Base-by-base conservation (phyloP, 768 basidiomycete genomes). In the Boletus subcaerulescens region DNA sequence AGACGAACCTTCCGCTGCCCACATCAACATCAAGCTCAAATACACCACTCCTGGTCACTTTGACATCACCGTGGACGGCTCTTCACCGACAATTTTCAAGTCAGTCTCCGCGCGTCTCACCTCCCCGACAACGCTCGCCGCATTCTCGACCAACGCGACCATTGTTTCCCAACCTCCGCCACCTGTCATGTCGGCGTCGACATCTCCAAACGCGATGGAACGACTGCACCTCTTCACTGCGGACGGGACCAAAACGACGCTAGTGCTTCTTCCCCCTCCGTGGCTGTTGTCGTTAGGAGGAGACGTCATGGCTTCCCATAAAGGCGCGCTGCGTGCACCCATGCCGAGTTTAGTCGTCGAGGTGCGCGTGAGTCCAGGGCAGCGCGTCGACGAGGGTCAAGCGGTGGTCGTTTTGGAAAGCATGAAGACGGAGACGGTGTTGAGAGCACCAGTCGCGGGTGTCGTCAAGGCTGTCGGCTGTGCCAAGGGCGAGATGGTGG, bases 281-380 rank as follows among this genome's bases (percentile, higher is more conserved):
- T 93, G 89, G 88, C 71, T 87, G 35, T 68, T 83, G 36, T 82
- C 84, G 3, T 73, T 90, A 10, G 84, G 82, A n/a, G 81, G 78
- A 4, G 85, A 86, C 52, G 71, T 80, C 12, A 65, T 82, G 17
- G 74, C 71, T 29, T 77, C 80, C 7, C 76, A 77, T 22, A 84
- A 83, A 63, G 85, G 89, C 6, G 82, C 83, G 15, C 68, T 93
- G 60, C 80, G 83, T 55, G 89, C 91, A 5, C 93, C 94, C 14
- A 93, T 93, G 90, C 93, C 93, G n/a, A 91, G 91, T 68, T 78
- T 93, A 47, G 87, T 97, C 2, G 93, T 97, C 5, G 92, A 96
- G 51, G 87, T 97, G 48, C 80, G 80, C 17, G 93, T 95, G 33
- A 78, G 77, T 55, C 75, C 81, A 2, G 94, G 93, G 5, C 88